phyloP scores from a whole-genome alignment of 108 stramenopile species.

The Nitzschia palea region DNA sequence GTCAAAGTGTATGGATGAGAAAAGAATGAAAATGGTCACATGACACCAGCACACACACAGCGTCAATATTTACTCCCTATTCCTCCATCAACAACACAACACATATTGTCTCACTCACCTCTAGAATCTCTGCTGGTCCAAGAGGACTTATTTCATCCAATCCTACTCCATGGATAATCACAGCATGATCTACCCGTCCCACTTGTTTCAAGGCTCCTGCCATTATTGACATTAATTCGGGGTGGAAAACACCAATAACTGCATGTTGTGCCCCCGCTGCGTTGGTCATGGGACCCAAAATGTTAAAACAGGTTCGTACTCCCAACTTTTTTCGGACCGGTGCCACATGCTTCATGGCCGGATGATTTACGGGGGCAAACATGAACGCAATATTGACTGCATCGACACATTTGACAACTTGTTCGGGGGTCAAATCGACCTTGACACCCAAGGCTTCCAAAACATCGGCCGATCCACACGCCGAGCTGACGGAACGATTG shows the following conservation, averaged over 20 bases:
- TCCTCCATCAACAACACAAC: background rate
- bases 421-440: slow-evolving; percentile 84
- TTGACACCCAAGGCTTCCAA: slow-evolving; percentile 94
- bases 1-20: too few species aligned
- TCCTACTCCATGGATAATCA: slow-evolving; percentile 96
- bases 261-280: slow-evolving; percentile 94
- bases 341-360: slow-evolving; percentile 95
- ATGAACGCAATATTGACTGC: slow-evolving; percentile 91
- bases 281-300: slow-evolving; percentile 98
- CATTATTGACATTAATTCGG: slow-evolving; percentile 83
- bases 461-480: slow-evolving; percentile 95
- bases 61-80: too few species aligned
- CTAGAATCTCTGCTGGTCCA: slow-evolving; percentile 90
- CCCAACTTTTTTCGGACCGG: slow-evolving; percentile 94
- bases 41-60: too few species aligned
- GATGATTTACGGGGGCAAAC: slow-evolving; percentile 98
- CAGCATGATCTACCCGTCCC: slow-evolving; percentile 94
- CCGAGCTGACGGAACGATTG: slow-evolving; percentile 90
- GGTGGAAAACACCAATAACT: slow-evolving; percentile 97
- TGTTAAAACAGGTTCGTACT: slow-evolving; percentile 96
- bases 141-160: slow-evolving; percentile 98
- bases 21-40: too few species aligned
- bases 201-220: slow-evolving; percentile 90
- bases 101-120: slow-evolving; percentile 57
- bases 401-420: slow-evolving; percentile 92